phyloP scores from a whole-genome alignment of 2,329 filamentous ascomycete species.

The Exophiala lecanii-corni region DNA sequence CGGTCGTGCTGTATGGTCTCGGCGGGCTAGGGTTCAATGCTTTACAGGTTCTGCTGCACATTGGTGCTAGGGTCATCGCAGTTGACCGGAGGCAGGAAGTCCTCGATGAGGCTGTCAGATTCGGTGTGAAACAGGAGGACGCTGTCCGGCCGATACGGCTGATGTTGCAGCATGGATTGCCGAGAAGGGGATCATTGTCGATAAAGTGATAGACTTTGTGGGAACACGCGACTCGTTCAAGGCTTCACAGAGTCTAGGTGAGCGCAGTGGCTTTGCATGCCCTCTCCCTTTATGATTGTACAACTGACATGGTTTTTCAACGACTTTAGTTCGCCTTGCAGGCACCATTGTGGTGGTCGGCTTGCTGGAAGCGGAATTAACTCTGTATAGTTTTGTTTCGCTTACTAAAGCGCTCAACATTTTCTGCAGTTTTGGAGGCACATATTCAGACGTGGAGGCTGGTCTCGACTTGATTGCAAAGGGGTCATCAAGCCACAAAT shows the following conservation, averaged over 20 bases:
- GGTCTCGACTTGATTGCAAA: conserved; percentile 10
- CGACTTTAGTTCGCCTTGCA: conserved; percentile 9
- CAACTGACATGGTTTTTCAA: too few relatives aligned
- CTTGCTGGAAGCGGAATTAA: conserved; percentile 4
- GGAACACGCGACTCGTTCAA: conserved; percentile 13
- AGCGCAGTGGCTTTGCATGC: conserved; percentile 4
- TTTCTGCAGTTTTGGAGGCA: conserved; percentile 18
- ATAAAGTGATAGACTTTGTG: conserved; percentile 16
- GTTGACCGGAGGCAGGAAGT: conserved; percentile 14
- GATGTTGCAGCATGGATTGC: conserved; percentile 8
- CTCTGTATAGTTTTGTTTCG: conserved; percentile 1
- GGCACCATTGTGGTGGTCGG: conserved; percentile 17
- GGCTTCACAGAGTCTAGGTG: conserved; percentile 10
- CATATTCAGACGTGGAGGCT: conserved; percentile 7
- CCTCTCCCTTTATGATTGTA: too few relatives aligned
- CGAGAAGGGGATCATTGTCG: conserved; percentile 3
- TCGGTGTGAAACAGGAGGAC: conserved; percentile 11
- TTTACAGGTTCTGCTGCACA: conserved; percentile 11
- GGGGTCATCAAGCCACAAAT: conserved; percentile 17
- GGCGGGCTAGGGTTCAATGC: conserved; percentile 16
- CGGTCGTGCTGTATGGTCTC: conserved; percentile 7
- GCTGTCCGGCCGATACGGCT: conserved; percentile 7
- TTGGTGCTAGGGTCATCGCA: conserved; percentile 12
- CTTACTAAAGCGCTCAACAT: conserved; percentile 13
- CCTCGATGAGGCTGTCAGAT: conserved; percentile 15